A percentile compares a stretch with the other conserved stretches of the same genome.
Conservation (phyloP, 345 rosid genomes). For the Populus euphratica region DNA sequence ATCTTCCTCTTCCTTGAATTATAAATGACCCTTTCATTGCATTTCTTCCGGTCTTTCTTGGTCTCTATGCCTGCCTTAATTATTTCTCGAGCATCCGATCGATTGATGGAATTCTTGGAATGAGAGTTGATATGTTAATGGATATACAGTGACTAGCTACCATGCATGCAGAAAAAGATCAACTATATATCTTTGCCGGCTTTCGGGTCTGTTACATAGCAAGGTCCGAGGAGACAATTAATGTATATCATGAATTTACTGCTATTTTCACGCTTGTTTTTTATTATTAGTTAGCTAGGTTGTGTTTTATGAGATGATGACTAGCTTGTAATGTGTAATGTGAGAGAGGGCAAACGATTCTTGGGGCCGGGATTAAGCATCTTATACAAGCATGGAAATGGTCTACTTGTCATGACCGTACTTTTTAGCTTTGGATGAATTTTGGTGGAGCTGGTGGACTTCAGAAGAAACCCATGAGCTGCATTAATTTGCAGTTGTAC, state of each 20-base stretch:
- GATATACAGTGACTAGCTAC: neutral
- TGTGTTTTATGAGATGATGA: neutral
- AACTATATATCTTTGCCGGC: neutral
- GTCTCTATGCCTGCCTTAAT: neutral
- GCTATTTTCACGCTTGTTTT: slow-evolving; percentile 56
- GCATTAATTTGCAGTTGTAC: slow-evolving; percentile 27
- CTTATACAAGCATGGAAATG: slow-evolving; percentile 59
- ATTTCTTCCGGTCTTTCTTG: neutral
- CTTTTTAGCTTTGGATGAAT: neutral
- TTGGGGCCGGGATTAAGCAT: neutral
- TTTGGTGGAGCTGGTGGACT: slow-evolving; percentile 4
- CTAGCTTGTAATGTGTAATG: neutral
- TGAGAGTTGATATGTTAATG: neutral
- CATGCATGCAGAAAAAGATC: neutral
- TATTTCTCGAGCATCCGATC: slow-evolving; percentile 5
- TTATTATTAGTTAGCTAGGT: neutral
- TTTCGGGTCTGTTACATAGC: too few relatives aligned
- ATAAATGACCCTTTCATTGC: neutral
- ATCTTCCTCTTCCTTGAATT: neutral
- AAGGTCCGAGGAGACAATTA: too few relatives aligned
- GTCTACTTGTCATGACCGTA: neutral
- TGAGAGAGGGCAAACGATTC: neutral
- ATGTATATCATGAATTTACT: neutral
- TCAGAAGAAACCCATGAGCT: slow-evolving; percentile 47
- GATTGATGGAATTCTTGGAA: neutral